These are phyloP conservation scores for Gyrodon lividus DNA, from an alignment of 768 basidiomycete species.

Conservation along the genomic window DNA sequence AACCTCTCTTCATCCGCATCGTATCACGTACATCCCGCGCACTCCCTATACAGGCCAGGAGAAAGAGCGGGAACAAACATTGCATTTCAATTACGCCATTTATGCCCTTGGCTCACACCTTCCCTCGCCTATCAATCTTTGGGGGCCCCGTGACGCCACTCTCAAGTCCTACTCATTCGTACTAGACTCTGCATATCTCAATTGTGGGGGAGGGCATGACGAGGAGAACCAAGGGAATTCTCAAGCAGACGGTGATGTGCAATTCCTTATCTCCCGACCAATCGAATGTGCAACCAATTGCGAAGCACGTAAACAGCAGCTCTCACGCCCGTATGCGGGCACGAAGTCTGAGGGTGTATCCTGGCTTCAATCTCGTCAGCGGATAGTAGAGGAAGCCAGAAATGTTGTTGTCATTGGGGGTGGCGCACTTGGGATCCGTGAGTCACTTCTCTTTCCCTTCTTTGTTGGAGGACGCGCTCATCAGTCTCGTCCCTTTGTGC, in stretches of 20 bases:
- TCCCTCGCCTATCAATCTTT: constrained; percentile 54
- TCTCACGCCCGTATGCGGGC: constrained; percentile 33
- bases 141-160: constrained; percentile 31
- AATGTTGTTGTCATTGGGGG: constrained; percentile 68
- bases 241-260: neutral
- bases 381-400: constrained; percentile 42
- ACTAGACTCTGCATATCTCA: neutral
- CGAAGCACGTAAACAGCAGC: neutral
- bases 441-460: constrained; percentile 20
- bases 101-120: constrained; percentile 62
- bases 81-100: constrained; percentile 56
- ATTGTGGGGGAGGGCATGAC: neutral
- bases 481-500: neutral
- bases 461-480: neutral
- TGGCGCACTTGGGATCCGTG: constrained; percentile 72
- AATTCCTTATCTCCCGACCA: neutral
- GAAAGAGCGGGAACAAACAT: constrained; percentile 9
- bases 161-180: neutral
- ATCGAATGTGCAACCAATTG: too few species aligned
- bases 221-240: neutral
- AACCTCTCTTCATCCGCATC: constrained; percentile 36
- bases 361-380: constrained; percentile 53
- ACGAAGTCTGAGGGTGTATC: constrained; percentile 47
- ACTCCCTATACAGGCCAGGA: neutral
- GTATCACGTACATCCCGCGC: constrained; percentile 31